Evolutionary conservation across 2,329 filamentous ascomycete genomes (phyloP), one percentile per base, ranked within the genome.

Genomic region (Pleochaeta shiraiana): DNA sequence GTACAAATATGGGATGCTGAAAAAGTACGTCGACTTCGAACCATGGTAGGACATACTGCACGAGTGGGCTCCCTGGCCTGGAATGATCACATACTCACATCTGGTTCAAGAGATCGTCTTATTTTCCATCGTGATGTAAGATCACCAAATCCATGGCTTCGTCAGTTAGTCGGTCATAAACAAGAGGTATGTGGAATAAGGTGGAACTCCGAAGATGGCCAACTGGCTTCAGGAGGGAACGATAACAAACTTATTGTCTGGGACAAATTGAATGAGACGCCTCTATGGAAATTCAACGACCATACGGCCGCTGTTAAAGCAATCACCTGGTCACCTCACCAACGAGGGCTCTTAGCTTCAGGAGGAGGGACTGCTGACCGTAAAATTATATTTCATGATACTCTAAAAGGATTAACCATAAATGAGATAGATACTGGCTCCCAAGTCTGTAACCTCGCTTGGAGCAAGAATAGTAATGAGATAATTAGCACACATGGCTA

Each of bases 201-300:
- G 71, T 98, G 93, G 93, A 98, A 98, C 71, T 88, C 88, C 65
- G 91, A 97, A 70, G 92, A 96, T 71, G 88, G 90, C 4, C 93
- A 98, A 74, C 80, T 98, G 30, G 93, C 93, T 14, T 95, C 89
- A 64, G 93, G 93, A 62, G 93, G 93, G 5, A 98, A 98, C 74
- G 93, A 98, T 77, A 98, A 98, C 77, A 97, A 97, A 74, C 80
- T 98, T 57, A 93, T 97, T 82, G 90, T 98, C 28, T 98, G 93
- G 93, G 93, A 98, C 71, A 95, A 95, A 73, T 80, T 96, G 65
- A 89, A 85, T n/a, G 88, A 95, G 70, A 88, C 90, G 7, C 93
- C 93, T 0, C 79, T 95, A 1, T 95, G 88, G 79, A 95, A 95
- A 70, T 97, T 95, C 74, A 87, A 88, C 21, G 91, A 96, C 68